A percentile compares a stretch with the other conserved stretches of the same genome.
Evolutionary conservation across 257 asterid species (phyloP).

Genomic region (Rehmannia glutinosa): DNA sequence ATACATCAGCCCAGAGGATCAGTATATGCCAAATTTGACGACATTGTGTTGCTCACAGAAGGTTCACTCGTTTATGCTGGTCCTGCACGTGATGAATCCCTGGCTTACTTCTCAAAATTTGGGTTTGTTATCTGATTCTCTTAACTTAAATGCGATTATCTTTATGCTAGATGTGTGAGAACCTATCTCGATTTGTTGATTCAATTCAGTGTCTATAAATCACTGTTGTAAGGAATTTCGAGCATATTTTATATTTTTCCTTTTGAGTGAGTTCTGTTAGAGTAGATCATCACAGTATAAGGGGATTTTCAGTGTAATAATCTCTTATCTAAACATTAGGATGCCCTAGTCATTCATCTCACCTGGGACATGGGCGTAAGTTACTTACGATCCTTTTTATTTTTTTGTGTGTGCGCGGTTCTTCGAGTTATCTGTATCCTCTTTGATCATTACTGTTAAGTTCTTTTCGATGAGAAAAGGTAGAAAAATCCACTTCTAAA

Average conservation of each 20-base stretch:
- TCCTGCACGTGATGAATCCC: conserved; percentile 73
- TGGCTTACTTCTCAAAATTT: conserved; percentile 72
- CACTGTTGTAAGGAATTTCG: neutral
- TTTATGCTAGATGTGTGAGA: neutral
- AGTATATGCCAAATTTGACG: conserved; percentile 90
- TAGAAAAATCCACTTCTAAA: no score
- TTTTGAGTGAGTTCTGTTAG: no score
- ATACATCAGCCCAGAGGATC: conserved; percentile 99
- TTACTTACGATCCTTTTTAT: neutral
- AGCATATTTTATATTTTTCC: no score
- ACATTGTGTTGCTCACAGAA: conserved; percentile 80
- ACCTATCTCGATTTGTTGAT: conserved; percentile 1
- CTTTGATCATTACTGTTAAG: no score
- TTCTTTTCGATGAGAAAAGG: no score
- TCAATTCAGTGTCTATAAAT: neutral
- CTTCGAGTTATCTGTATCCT: no score
- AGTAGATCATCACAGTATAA: neutral
- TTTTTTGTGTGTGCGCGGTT: neutral
- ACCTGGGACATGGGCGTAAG: neutral
- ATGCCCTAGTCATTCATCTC: neutral
- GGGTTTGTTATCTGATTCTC: conserved; percentile 55
- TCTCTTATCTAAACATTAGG: neutral
- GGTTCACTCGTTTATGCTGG: conserved; percentile 92
- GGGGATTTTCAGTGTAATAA: neutral
- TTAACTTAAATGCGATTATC: conserved; percentile 6